A percentile compares a stretch with the other conserved stretches of the same genome.
Conservation (phyloP, 1,139 yeast genomes). For the Candida frijolesensis region DNA sequence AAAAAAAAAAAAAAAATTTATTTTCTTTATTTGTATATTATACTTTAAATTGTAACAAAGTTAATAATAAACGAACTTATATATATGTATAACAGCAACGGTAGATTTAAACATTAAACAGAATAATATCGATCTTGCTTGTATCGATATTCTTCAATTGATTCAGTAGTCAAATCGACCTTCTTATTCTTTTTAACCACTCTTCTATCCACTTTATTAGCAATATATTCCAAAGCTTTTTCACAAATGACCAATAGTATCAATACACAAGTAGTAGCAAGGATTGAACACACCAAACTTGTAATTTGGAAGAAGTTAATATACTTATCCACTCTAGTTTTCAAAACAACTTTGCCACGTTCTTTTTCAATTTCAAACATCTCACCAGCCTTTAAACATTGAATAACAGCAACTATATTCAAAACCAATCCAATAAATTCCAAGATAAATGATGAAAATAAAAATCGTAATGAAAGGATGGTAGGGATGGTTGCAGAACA, state of each 20-base stretch:
- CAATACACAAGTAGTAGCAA: constrained; percentile 16
- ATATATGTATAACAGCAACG: too few species aligned
- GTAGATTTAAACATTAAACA: background rate
- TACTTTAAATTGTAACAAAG: background rate
- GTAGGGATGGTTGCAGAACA: constrained; percentile 25
- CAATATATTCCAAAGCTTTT: constrained; percentile 20
- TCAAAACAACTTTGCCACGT: constrained; percentile 13
- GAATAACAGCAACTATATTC: constrained; percentile 21
- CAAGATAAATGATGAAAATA: constrained; percentile 17
- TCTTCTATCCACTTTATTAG: constrained; percentile 24
- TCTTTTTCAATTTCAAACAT: constrained; percentile 31
- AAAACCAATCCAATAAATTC: constrained; percentile 27
- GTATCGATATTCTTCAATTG: constrained; percentile 11
- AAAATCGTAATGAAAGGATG: constrained; percentile 18
- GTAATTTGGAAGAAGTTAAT: constrained; percentile 20
- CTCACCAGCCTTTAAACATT: constrained; percentile 21
- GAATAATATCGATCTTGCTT: constrained; percentile 13
- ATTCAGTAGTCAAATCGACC: constrained; percentile 7
- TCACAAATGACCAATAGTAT: constrained; percentile 15
- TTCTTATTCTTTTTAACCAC: constrained; percentile 10
- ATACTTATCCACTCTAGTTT: constrained; percentile 29
- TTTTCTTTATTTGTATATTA: background rate
- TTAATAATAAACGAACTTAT: background rate
- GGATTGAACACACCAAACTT: constrained; percentile 16
- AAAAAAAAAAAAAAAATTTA: background rate